Base-by-base conservation (phyloP, 495 filamentous ascomycete species). In the Xylaria acuta region DNA sequence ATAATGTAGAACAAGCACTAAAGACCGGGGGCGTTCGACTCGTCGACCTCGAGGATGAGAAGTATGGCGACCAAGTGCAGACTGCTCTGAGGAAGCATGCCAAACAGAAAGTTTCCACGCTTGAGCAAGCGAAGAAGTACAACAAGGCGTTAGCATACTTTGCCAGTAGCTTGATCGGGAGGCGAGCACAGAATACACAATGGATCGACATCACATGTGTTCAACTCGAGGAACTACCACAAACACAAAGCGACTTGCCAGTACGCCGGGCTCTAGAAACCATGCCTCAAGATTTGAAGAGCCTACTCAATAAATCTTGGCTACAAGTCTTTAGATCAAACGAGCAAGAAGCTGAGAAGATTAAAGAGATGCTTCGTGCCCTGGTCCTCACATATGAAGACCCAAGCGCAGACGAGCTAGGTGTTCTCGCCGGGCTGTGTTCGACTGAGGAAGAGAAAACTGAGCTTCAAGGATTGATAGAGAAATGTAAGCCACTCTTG, bases 151-250 rank as follows among this genome's bases (percentile, higher is more conserved):
- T 82, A 1, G 67, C 79, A n/a, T 82, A 80, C 43, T 81, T 78
- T 53, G 76, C 79, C 5, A 78, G 79, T 59, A 81, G 76, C 70
- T 73, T 81, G 2, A 78, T 81, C 20, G 79, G 79, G 1, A 76
- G 70, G 30, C 79, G 78, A 25, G 78, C 79, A 14, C 74, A 79
- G 54, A 80, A 79, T 59, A 80, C 79, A 0, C 76, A 82, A 32
- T 82, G 79, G 80, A 81, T 82, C 41, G 80, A 82, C 38, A 76
- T 82, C 32, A 77, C 78, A 18, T 77, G 75, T 27, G 73, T 82
- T 27, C 79, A 80, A 45, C 76, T 82, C 16, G 69, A 75, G 43
- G 76, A 75, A 38, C 72, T 82, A 41, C 74, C 78, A 8, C 62
- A 77, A 20, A 74, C 76, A 0, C 67, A 76, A 20, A 77, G 69